These are phyloP conservation scores for Hypoxylon sp. DNA, from an alignment of 2,329 filamentous ascomycete genomes.

Conservation along the genomic window DNA sequence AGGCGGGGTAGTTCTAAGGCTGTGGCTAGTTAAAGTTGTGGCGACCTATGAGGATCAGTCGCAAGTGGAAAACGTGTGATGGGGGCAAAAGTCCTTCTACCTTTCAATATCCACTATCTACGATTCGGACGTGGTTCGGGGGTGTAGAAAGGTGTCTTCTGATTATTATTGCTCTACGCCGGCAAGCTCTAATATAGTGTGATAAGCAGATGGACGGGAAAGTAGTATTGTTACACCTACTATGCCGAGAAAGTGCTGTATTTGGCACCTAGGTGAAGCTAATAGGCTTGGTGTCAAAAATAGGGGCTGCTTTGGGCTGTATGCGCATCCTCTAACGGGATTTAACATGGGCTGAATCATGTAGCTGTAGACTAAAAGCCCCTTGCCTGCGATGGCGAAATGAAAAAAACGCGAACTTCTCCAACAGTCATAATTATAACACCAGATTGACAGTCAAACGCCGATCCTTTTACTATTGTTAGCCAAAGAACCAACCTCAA, in stretches of 20 bases:
- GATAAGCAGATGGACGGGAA: constrained; percentile 13
- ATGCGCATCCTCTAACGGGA: constrained; percentile 16
- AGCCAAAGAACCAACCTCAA: constrained; percentile 14
- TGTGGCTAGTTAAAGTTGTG: constrained; percentile 27
- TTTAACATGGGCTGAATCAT: constrained; percentile 19
- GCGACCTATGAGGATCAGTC: constrained; percentile 20
- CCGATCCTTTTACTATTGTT: constrained; percentile 23
- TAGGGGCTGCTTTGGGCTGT: constrained; percentile 7
- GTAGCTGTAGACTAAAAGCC: constrained; percentile 7
- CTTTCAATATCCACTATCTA: not conserved
- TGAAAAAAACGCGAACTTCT: constrained; percentile 15
- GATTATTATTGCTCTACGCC: not conserved
- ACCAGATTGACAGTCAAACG: constrained; percentile 22
- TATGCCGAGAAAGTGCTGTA: too few species aligned
- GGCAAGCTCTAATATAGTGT: constrained; percentile 4
- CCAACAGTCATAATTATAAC: constrained; percentile 18
- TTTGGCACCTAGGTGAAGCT: too few species aligned
- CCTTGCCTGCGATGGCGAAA: constrained; percentile 6
- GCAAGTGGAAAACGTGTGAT: not conserved
- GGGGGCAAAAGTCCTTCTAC: not conserved
- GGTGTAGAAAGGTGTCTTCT: not conserved
- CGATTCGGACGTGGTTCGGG: constrained; percentile 15
- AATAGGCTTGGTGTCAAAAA: constrained; percentile 14
- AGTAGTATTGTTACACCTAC: constrained; percentile 27
- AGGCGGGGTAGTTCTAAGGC: constrained; percentile 15